phyloP scores from a whole-genome alignment of 2,329 filamentous ascomycete genomes.

The Mycosphaerella arachidis region DNA sequence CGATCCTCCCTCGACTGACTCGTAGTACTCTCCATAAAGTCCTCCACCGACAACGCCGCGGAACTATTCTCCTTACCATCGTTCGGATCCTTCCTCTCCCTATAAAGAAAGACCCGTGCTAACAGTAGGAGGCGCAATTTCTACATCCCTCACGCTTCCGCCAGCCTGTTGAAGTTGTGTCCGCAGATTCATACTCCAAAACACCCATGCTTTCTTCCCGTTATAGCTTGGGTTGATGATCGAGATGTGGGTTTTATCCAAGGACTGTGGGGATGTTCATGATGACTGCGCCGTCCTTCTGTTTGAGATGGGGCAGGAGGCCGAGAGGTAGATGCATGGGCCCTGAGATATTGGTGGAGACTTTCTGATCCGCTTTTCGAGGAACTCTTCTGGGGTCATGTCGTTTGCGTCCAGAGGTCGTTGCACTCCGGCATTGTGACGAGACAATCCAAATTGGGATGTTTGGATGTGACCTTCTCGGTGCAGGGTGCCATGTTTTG shows the following conservation, averaged over 20 bases:
- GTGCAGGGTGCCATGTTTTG: slow-evolving; percentile 44
- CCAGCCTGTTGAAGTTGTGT: slow-evolving; percentile 43
- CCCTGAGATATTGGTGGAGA: slow-evolving; percentile 55
- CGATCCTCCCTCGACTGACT: slow-evolving; percentile 45
- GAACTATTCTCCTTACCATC: slow-evolving; percentile 55
- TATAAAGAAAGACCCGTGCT: slow-evolving; percentile 53
- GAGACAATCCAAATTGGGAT: slow-evolving; percentile 55
- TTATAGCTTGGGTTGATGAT: slow-evolving; percentile 57
- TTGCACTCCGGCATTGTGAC: slow-evolving; percentile 58
- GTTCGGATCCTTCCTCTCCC: slow-evolving; percentile 52
- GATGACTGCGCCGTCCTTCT: slow-evolving; percentile 40
- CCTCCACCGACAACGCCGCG: slow-evolving; percentile 46
- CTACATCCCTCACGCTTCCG: slow-evolving; percentile 47
- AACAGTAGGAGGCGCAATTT: slow-evolving; percentile 54
- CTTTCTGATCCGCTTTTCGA: slow-evolving; percentile 53
- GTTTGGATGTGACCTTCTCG: slow-evolving; percentile 42
- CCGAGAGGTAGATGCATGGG: slow-evolving; percentile 53
- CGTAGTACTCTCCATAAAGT: slow-evolving; percentile 51
- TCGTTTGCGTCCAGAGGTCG: slow-evolving; percentile 47
- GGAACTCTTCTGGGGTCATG: slow-evolving; percentile 37
- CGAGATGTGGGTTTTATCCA: slow-evolving; percentile 49
- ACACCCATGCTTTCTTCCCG: slow-evolving; percentile 56
- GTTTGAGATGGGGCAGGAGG: slow-evolving; percentile 49
- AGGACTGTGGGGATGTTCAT: slow-evolving; percentile 54
- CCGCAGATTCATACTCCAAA: slow-evolving; percentile 53